Evolutionary conservation across 306 rosid species (phyloP).

Genomic region (Acacia acuminata): DNA sequence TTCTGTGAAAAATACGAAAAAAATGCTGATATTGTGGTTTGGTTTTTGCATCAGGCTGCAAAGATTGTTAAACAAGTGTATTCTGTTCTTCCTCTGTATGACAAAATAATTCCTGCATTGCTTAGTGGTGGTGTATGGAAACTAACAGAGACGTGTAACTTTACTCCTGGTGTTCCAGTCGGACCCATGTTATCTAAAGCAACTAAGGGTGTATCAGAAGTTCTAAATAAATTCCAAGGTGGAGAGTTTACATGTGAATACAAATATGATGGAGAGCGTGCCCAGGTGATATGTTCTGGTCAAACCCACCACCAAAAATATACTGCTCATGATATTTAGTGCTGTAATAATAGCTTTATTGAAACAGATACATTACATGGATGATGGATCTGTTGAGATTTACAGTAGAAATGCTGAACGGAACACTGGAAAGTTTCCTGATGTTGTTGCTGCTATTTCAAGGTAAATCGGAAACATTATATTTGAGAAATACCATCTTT

Average conservation of each 20-base stretch:
- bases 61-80: conserved; percentile 82
- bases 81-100: conserved; percentile 85
- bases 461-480: conserved; percentile 48
- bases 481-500: conserved; percentile 18
- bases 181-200: conserved; percentile 97
- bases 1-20: background rate
- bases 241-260: conserved; percentile 90
- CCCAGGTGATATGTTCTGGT: conserved; percentile 66
- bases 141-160: conserved; percentile 69
- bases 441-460: conserved; percentile 70
- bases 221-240: conserved; percentile 77
- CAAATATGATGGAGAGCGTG: conserved; percentile 97
- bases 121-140: conserved; percentile 77
- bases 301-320: conserved; percentile 14
- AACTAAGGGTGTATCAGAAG: conserved; percentile 77
- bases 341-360: conserved; percentile 27
- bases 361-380: conserved; percentile 89
- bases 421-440: conserved; percentile 91
- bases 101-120: conserved; percentile 74
- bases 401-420: conserved; percentile 95
- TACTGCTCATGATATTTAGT: conserved; percentile 19
- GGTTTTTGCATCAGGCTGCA: conserved; percentile 66
- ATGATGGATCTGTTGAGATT: conserved; percentile 78
- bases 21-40: conserved; percentile 26
- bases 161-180: conserved; percentile 85